phyloP scores from a whole-genome alignment of 2,329 filamentous ascomycete genomes.

The Anthostomella pinea region DNA sequence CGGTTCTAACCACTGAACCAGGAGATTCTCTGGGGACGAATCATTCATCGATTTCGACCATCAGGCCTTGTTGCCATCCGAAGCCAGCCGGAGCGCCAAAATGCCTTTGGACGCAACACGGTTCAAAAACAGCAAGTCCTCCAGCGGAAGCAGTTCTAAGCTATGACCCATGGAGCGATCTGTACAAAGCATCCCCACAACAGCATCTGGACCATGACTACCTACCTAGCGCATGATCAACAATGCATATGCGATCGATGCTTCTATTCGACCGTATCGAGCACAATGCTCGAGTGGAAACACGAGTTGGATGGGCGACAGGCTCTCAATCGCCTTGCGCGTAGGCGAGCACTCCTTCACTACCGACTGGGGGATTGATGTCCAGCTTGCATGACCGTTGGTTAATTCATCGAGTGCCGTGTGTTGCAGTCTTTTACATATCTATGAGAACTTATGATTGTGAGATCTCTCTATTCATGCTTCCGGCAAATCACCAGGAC shows the following conservation, averaged over 20 bases:
- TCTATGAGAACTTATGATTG: no score
- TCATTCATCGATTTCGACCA: conserved; percentile 32
- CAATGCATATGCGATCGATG: neutral
- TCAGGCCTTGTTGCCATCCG: conserved; percentile 21
- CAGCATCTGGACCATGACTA: no score
- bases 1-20: conserved; percentile 18
- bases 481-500: no score
- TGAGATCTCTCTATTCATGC: no score
- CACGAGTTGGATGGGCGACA: neutral
- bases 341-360: no score
- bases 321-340: neutral
- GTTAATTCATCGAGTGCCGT: no score
- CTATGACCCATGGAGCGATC: neutral
- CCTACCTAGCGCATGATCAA: no score
- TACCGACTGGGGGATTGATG: no score
- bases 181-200: no score
- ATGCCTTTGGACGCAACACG: neutral
- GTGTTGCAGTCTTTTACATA: no score
- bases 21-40: conserved; percentile 41
- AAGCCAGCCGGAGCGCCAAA: conserved; percentile 26
- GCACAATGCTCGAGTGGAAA: neutral
- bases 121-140: neutral
- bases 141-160: conserved; percentile 1
- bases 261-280: no score
- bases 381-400: no score